Percentiles rank a stretch among this genome's conserved stretches.
phyloP scores from a whole-genome alignment of 2,329 filamentous ascomycete species.

The Colletotrichum truncatum region DNA sequence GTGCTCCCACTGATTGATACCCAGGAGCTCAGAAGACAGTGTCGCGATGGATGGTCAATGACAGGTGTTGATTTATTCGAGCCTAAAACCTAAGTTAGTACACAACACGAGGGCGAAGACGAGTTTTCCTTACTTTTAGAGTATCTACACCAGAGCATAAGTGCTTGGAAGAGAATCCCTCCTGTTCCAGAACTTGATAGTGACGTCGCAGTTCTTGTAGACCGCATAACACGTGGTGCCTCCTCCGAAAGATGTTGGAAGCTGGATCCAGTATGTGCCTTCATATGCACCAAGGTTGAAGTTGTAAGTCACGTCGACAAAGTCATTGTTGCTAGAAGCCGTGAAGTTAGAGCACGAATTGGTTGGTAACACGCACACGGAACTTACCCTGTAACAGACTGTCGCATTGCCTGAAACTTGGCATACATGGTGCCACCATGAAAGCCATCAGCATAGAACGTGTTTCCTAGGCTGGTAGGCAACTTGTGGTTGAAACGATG shows the following conservation, averaged over 20 bases:
- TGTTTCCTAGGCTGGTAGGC: neutral
- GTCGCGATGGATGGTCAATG: no score
- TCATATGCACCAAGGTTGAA: slow-evolving; percentile 3
- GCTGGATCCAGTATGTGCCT: neutral
- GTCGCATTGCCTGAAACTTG: neutral
- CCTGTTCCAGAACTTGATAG: neutral
- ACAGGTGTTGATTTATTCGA: no score
- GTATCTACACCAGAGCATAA: neutral
- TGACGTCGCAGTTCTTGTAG: slow-evolving; percentile 7
- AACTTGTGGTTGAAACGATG: neutral
- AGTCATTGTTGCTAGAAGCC: neutral
- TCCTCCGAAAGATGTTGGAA: neutral
- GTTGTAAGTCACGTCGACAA: neutral
- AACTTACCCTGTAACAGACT: neutral
- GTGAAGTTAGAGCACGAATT: neutral
- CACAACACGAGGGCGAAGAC: no score
- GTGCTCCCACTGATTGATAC: no score
- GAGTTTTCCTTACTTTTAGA: neutral
- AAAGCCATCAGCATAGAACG: neutral
- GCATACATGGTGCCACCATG: slow-evolving; percentile 1
- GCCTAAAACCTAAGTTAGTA: no score
- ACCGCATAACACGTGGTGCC: neutral
- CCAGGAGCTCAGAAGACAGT: no score
- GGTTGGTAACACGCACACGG: no score
- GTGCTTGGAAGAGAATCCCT: neutral